A percentile compares a stretch with the other conserved stretches of the same genome.
Conservation (phyloP, 345 rosid genomes). For the Odontarrhena argentea region DNA sequence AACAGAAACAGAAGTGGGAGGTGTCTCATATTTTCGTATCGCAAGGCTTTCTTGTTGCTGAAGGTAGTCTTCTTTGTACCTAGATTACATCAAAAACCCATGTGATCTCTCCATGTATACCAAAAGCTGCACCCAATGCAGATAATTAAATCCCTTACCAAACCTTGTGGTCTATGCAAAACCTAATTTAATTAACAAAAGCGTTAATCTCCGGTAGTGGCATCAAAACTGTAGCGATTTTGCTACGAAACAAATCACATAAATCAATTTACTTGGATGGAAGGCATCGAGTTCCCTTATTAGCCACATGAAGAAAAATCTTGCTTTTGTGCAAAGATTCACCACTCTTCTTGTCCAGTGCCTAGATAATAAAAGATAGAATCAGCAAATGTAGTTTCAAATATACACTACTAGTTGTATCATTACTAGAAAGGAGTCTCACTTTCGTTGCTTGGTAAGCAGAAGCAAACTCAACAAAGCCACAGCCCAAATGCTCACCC, state of each 20-base stretch:
- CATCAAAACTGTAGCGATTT: neutral
- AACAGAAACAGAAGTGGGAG: too few relatives aligned
- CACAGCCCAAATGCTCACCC: too few relatives aligned
- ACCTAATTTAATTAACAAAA: neutral
- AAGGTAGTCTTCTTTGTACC: neutral
- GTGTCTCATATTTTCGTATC: neutral
- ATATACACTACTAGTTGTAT: too few relatives aligned
- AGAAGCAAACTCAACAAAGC: too few relatives aligned
- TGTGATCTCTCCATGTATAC: slow-evolving; percentile 2
- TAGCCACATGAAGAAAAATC: neutral
- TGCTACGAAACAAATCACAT: neutral
- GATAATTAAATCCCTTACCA: slow-evolving; percentile 12
- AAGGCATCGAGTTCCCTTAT: neutral
- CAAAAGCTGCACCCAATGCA: neutral
- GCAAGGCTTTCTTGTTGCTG: neutral
- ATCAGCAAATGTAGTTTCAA: neutral
- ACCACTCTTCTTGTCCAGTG: neutral
- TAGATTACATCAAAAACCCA: neutral
- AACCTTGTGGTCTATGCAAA: neutral
- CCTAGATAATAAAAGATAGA: neutral
- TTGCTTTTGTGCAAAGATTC: neutral
- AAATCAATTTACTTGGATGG: neutral
- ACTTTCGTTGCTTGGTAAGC: too few relatives aligned
- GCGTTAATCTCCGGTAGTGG: neutral
- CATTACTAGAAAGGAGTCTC: too few relatives aligned